Evolutionary conservation across 371 early-diverging fungal genomes (phyloP), one percentile per base, ranked within the genome.

Genomic region (Gilbertella persicaria): DNA sequence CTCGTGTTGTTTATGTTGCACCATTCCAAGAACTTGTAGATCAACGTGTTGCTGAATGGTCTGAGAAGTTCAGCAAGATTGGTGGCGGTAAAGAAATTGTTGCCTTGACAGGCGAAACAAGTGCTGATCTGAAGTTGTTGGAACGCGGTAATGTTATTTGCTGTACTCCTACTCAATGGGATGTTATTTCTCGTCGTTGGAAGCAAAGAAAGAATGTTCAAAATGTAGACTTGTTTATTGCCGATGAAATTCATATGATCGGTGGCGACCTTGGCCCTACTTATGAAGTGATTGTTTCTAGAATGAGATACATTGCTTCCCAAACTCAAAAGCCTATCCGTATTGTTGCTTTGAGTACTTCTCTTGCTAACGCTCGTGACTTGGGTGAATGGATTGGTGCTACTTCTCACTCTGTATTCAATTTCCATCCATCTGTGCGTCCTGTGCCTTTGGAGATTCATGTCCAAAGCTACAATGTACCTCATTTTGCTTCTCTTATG

Each of bases 131-230:
- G 58, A 90, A 92, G 64, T 76, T 93, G 7, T 49, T 98, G 26
- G 92, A 92, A 59, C 83, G 84, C 28, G 92, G 92, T 26, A 90
- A 97, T 73, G 74, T 99, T 9, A 86, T 99, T 23, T 76, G 98
- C 36, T 81, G 92, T 35, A 99, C 99, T 4, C 99, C 99, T 24
- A 82, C 86, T n/a, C 91, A 97, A 63, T 99, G 99, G 97, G 99
- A 99, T 77, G 87, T 91, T 50, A 70, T 98, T 19, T 97, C 99
- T 13, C 82, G 99, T 24, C 85, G 95, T 55, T 95, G 98, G 93
- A 90, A 91, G 61, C 92, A 91, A 77, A 83, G 98, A 44, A 88
- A 90, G 76, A 87, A 88, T 40, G 93, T 99, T 14, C 94, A 96
- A 56, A 89, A 84, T 1, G 81, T 97, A 1, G 86, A 87, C 41